phyloP scores from a whole-genome alignment of 2,329 filamentous ascomycete species.

The Fusarium domesticum region DNA sequence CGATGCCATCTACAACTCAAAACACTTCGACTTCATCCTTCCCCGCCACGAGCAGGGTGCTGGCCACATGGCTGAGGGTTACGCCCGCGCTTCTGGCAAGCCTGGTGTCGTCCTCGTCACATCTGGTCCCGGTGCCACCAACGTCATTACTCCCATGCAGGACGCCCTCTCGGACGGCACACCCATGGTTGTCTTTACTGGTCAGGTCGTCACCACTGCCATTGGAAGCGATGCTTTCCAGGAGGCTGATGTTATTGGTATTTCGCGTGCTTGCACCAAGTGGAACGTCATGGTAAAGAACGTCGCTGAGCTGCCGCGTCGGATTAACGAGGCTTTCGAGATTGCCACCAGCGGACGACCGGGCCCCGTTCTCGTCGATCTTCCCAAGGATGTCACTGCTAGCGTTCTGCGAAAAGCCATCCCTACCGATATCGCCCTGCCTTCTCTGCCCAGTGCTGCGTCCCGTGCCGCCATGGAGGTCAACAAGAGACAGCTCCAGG shows the following conservation, averaged over 20 bases:
- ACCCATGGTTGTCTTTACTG: slow-evolving; percentile 91
- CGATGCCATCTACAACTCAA: slow-evolving; percentile 97
- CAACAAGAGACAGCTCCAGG: slow-evolving; percentile 67
- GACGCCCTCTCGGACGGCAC: slow-evolving; percentile 94
- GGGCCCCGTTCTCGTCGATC: slow-evolving; percentile 89
- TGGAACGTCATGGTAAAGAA: slow-evolving; percentile 99
- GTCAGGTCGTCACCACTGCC: slow-evolving; percentile 84
- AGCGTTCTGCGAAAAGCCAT: slow-evolving; percentile 80
- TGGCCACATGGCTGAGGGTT: slow-evolving; percentile 97
- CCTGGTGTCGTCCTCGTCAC: slow-evolving; percentile 96
- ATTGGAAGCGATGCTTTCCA: slow-evolving; percentile 98
- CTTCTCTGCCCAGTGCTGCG: slow-evolving; percentile 80
- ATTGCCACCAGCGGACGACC: slow-evolving; percentile 93
- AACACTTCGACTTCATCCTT: slow-evolving; percentile 93
- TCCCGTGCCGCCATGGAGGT: slow-evolving; percentile 72
- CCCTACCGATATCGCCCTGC: slow-evolving; percentile 69
- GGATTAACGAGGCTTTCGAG: slow-evolving; percentile 97
- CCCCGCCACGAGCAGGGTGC: slow-evolving; percentile 96
- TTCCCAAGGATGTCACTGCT: slow-evolving; percentile 95
- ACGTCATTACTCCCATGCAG: slow-evolving; percentile 94
- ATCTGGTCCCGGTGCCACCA: slow-evolving; percentile 93
- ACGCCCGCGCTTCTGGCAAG: slow-evolving; percentile 88
- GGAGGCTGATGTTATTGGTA: slow-evolving; percentile 90
- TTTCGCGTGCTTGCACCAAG: slow-evolving; percentile 93
- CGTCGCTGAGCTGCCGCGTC: slow-evolving; percentile 83